Evolutionary conservation across 768 basidiomycete species (phyloP).

Genomic region (Russula abietina): DNA sequence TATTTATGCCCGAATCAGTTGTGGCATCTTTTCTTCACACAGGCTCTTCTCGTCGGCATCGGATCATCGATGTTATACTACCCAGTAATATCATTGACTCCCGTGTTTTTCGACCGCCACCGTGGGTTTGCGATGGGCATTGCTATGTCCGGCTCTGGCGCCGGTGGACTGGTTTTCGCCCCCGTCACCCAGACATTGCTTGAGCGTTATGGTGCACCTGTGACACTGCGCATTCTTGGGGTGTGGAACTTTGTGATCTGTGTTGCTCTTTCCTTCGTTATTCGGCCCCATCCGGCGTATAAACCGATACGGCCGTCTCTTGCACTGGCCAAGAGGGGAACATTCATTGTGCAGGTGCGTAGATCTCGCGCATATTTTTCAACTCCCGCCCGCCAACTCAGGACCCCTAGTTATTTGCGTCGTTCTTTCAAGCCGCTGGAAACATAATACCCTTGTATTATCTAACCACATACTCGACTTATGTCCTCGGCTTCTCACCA

Average conservation of each 20-base stretch:
- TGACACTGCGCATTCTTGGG: constrained; percentile 38
- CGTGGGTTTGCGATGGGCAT: constrained; percentile 43
- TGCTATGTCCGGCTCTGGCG: constrained; percentile 38
- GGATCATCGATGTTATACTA: constrained; percentile 43
- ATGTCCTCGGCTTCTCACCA: constrained; percentile 36
- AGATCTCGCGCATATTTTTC: neutral
- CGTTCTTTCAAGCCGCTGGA: constrained; percentile 41
- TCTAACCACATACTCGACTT: constrained; percentile 38
- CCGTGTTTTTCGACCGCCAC: constrained; percentile 40
- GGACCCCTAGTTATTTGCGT: constrained; percentile 33
- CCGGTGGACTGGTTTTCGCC: constrained; percentile 42
- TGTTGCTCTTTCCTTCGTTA: constrained; percentile 35
- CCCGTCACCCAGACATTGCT: constrained; percentile 36
- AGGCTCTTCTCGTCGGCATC: constrained; percentile 39
- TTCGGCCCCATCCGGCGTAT: constrained; percentile 29
- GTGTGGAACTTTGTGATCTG: constrained; percentile 38
- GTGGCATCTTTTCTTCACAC: constrained; percentile 42
- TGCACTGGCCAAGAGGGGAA: constrained; percentile 36
- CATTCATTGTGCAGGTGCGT: constrained; percentile 39
- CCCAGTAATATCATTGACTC: constrained; percentile 39
- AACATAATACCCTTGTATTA: constrained; percentile 43
- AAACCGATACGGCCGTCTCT: constrained; percentile 32
- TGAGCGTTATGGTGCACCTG: constrained; percentile 33
- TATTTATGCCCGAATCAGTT: constrained; percentile 28
- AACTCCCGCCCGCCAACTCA: neutral